phyloP scores from a whole-genome alignment of 2,329 filamentous ascomycete species.

The Alternaria solani region DNA sequence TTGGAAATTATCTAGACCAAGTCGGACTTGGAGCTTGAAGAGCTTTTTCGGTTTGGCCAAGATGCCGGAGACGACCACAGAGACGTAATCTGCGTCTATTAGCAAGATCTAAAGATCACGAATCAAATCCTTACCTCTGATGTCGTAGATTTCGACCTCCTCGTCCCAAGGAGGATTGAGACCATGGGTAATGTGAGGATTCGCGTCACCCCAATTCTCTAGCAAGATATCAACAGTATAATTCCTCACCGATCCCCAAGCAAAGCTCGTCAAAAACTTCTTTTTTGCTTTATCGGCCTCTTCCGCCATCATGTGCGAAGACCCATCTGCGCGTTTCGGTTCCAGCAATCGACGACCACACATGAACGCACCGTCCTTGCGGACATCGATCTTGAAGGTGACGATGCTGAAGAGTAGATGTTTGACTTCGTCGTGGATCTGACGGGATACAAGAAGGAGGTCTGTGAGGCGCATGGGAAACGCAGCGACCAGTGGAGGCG shows the following conservation, averaged over 20 bases:
- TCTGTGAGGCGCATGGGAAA: slow-evolving; percentile 32
- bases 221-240: slow-evolving; percentile 45
- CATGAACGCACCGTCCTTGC: slow-evolving; percentile 45
- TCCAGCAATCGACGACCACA: slow-evolving; percentile 43
- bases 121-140: slow-evolving; percentile 29
- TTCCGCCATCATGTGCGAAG: slow-evolving; percentile 25
- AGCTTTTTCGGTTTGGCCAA: slow-evolving; percentile 39
- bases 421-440: slow-evolving; percentile 40
- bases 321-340: slow-evolving; percentile 39
- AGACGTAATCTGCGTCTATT: slow-evolving; percentile 36
- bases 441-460: slow-evolving; percentile 38
- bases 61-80: slow-evolving; percentile 42
- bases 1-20: slow-evolving; percentile 37
- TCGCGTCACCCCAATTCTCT: slow-evolving; percentile 25
- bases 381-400: slow-evolving; percentile 42
- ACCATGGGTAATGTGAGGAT: neutral
- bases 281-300: slow-evolving; percentile 27
- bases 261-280: slow-evolving; percentile 38
- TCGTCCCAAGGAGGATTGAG: slow-evolving; percentile 35
- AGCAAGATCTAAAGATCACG: neutral
- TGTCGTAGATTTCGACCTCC: slow-evolving; percentile 49
- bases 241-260: slow-evolving; percentile 43
- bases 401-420: slow-evolving; percentile 40
- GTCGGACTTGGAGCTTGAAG: slow-evolving; percentile 39
- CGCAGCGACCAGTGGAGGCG: neutral